Conservation (phyloP, 257 asterid species). For the Cinchona pubescens region DNA sequence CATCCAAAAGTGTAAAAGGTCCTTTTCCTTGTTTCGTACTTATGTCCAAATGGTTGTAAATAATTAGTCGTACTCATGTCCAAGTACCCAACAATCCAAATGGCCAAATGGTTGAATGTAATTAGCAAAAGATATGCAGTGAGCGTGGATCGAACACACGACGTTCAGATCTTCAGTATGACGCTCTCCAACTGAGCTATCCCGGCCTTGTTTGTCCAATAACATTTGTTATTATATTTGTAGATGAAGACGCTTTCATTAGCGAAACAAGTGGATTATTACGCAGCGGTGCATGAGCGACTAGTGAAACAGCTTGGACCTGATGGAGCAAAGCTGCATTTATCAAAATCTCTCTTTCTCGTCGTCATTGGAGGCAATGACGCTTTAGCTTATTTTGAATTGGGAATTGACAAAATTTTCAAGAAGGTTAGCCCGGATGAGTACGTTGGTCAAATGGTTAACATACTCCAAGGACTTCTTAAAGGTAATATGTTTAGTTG, state of each 20-base stretch:
- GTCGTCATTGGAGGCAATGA: conserved; percentile 82
- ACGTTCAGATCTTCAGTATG: conserved; percentile 90
- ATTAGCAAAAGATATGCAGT: conserved; percentile 34
- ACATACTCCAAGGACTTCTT: conserved; percentile 47
- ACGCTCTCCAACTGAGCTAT: conserved; percentile 98
- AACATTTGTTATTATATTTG: no score
- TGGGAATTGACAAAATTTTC: conserved; percentile 3
- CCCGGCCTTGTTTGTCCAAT: no score
- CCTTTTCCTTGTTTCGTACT: no score
- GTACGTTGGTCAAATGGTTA: conserved; percentile 53
- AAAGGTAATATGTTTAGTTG: conserved; percentile 55
- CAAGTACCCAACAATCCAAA: not conserved
- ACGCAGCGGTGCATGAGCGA: conserved; percentile 34
- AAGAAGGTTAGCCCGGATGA: conserved; percentile 43
- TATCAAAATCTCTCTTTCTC: conserved; percentile 55
- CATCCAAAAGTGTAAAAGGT: no score
- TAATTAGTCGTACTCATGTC: not conserved
- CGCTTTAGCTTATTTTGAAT: conserved; percentile 43
- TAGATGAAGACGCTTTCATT: conserved; percentile 41
- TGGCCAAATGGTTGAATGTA: not conserved
- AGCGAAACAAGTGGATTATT: conserved; percentile 48
- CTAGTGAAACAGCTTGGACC: conserved; percentile 42
- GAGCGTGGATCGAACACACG: conserved; percentile 95
- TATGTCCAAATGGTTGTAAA: not conserved
- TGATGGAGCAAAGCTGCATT: conserved; percentile 35